Conservation (phyloP, 768 basidiomycete genomes). For the Lentinula guzmanii region DNA sequence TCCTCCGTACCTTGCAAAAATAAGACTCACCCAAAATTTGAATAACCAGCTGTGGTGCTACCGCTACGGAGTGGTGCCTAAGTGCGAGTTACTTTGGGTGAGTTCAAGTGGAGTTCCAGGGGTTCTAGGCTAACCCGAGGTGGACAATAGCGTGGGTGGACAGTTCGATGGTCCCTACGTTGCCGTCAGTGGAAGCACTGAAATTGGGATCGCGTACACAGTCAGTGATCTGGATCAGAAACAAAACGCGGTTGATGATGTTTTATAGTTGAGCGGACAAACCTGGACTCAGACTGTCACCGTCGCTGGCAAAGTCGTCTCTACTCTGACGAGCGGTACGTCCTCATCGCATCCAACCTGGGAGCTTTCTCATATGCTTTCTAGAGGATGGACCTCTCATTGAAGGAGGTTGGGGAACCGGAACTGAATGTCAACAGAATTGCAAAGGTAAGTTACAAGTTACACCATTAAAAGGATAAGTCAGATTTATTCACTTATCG, state of each 20-base stretch:
- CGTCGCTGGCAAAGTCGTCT: slow-evolving; percentile 6
- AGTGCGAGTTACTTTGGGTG: slow-evolving; percentile 6
- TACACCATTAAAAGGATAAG: not conserved
- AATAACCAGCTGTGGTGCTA: not conserved
- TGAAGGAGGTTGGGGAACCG: slow-evolving; percentile 9
- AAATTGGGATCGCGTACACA: not conserved
- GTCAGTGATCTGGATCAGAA: not conserved
- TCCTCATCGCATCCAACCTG: not conserved
- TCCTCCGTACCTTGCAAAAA: not conserved
- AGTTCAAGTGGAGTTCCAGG: not conserved
- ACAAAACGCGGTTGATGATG: not conserved
- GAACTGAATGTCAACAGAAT: slow-evolving; percentile 10
- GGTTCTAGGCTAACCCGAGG: not conserved
- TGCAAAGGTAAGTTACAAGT: slow-evolving; percentile 1
- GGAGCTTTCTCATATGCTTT: not conserved
- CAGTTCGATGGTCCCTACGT: not conserved
- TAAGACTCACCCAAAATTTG: not conserved
- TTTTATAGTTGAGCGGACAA: not conserved
- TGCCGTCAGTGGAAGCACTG: slow-evolving; percentile 3
- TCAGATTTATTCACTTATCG: too few species aligned
- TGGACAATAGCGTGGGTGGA: not conserved
- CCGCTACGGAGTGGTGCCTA: slow-evolving; percentile 2
- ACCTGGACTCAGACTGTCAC: slow-evolving; percentile 10
- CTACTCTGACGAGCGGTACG: slow-evolving; percentile 4
- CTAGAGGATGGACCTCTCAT: slow-evolving; percentile 9